Base-by-base conservation (phyloP, 1,284 basidiomycete genomes). In the Ustilago bromivora region DNA sequence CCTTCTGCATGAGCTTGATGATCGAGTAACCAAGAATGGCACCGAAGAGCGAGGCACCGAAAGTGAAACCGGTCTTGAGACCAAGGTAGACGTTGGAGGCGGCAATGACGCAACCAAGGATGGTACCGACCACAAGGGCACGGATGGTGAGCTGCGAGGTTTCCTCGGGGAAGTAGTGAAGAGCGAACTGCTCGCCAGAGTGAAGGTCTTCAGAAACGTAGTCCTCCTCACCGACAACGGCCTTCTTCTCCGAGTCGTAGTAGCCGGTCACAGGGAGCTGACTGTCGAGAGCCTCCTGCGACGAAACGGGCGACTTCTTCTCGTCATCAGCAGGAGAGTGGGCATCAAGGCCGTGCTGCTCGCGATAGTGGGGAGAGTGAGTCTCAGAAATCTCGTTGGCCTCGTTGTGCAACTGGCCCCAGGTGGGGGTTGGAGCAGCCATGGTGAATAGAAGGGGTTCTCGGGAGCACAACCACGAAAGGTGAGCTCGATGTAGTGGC, bases 11-110 rank as follows among this genome's bases (percentile, higher is more conserved):
- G 3, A 90, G 88, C 79, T 92, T 92, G 71, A 92, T 86, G 77
- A 91, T 90, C 32, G 90, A 90, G 82, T 89, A 91, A 75, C 91
- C 91, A 78, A 91, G 90, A 66, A 92, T 90, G 80, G 88, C 88
- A 70, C 90, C 91, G 77, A 92, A 91, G 15, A 91, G 87, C 60
- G 90, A 89, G 53, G 90, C 89, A 46, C 90, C 91, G 79, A 91
- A 91, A 17, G 90, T 86, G 79, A 86, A 85, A 38, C 91, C 91
- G 1, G 91, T 91, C 87, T 92, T 92, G 70, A 92, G 84, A 55
- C 91, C 90, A 41, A 92, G 89, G 84, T 92, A 92, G 69, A 92
- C 89, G 83, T 91, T 91, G 66, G 89, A 90, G 15, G 91, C 90
- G 51, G 90, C 90, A 32, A 91, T 89, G 72, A 92, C 78, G 34